Evolutionary conservation across 805 yeast genomes (phyloP), one percentile per base, ranked within the genome.

Genomic region (Wickerhamomyces pijperi): DNA sequence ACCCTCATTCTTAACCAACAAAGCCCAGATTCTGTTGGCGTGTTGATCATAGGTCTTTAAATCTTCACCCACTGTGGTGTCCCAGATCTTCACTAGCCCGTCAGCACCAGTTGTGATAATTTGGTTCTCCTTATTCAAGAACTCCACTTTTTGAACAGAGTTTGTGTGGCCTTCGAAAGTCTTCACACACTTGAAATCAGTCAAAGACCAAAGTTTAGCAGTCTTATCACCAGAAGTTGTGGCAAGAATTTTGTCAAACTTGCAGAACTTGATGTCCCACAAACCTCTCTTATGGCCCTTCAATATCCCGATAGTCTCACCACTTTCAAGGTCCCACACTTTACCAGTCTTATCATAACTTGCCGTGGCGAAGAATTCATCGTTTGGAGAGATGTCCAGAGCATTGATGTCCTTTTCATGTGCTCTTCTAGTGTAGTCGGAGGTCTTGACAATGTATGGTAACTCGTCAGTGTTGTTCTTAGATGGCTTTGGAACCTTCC

Each of bases 391-490:
- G 4, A 92, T 67, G 46, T 87, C 96, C 39, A 92, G 63, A 2
- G 90, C 73, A 53, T 92, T 94, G 43, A 92, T 92, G 59, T 92
- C 96, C 58, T 90, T 92, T 40, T 92, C 97, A 58, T 92, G 99
- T 2, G 97, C 97, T 53, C 88, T 76, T 66, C 96, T 76, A 0
- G 98, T 92, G 59, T 81, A 92, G 39, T 78, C 86, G 2, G 96
- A 82, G 2, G 68, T 64, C 49, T 70, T 76, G 6, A 83, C 68
- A 3, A 53, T 40, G 14, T 55, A 48, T 4, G 61, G 50, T 4
- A 49, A 48, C 16, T 51, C 47, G 13, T 38, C 38, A 28, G 38
- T 44, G 50, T 77, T 72, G 49, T 76, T 70, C 19, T 31, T 15
- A 5, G 33, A 12, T 31, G 96, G 95, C 36, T 76, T 79, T 51